Evolutionary conservation across 306 rosid species (phyloP).

Genomic region (Senna siamea): DNA sequence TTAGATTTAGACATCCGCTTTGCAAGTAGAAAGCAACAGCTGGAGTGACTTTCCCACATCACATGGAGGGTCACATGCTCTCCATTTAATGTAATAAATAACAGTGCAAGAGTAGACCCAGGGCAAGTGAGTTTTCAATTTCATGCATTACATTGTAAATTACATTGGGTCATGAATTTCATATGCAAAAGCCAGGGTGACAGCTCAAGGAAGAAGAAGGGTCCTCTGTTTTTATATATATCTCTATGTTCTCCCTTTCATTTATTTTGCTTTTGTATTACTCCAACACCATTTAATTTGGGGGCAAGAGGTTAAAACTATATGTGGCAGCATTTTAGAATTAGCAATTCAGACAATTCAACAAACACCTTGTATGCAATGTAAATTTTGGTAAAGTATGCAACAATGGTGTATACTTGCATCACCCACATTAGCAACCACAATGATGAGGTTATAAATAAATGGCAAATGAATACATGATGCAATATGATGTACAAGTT

Average conservation of each 20-base stretch:
- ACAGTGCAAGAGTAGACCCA: slow-evolving; percentile 20
- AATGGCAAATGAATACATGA: not conserved
- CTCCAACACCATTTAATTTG: not conserved
- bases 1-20: slow-evolving; percentile 46
- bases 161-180: not conserved
- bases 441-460: slow-evolving; percentile 29
- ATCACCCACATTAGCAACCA: slow-evolving; percentile 24
- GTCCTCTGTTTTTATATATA: not conserved
- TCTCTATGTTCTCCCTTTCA: not conserved
- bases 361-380: slow-evolving; percentile 16
- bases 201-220: not conserved
- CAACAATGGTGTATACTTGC: not conserved
- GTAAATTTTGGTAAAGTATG: slow-evolving; percentile 6
- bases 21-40: slow-evolving; percentile 1
- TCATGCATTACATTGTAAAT: not conserved
- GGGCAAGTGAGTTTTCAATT: slow-evolving; percentile 13
- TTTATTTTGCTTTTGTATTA: not conserved
- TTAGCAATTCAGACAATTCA: not conserved
- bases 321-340: not conserved
- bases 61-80: slow-evolving; percentile 49
- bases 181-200: not conserved
- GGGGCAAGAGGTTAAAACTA: not conserved
- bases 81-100: slow-evolving; percentile 39
- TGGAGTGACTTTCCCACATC: slow-evolving; percentile 37
- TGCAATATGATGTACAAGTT: slow-evolving; percentile 18